These are phyloP conservation scores for Picea sitchensis DNA, from an alignment of 75 land plant genomes.

Conservation along the genomic window DNA sequence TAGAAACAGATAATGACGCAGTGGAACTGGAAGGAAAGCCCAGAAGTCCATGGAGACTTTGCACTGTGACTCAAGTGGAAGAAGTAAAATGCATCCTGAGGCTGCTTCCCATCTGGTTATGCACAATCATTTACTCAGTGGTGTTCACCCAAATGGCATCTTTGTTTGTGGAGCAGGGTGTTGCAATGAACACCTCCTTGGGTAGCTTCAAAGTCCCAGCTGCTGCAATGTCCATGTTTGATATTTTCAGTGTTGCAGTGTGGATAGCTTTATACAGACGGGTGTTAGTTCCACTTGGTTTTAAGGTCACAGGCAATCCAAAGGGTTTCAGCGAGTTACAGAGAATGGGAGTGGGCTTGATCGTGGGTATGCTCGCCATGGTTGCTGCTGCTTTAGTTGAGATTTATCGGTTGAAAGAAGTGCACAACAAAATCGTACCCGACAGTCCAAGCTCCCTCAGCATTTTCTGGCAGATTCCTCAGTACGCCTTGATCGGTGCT, in stretches of 20 bases:
- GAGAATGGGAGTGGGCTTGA: slow-evolving; percentile 63
- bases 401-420: slow-evolving; percentile 35
- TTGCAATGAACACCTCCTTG: slow-evolving; percentile 49
- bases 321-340: slow-evolving; percentile 47
- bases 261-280: slow-evolving; percentile 47
- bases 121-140: slow-evolving; percentile 52
- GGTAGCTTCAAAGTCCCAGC: slow-evolving; percentile 53
- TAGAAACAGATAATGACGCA: slow-evolving; percentile 13
- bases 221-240: slow-evolving; percentile 61
- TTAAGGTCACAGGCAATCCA: slow-evolving; percentile 17
- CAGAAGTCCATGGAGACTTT: slow-evolving; percentile 49
- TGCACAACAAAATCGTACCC: neutral
- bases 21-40: neutral
- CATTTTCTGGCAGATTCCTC: slow-evolving; percentile 36
- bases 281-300: slow-evolving; percentile 31
- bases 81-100: slow-evolving; percentile 60
- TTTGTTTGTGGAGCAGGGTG: slow-evolving; percentile 69
- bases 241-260: slow-evolving; percentile 37
- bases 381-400: slow-evolving; percentile 56
- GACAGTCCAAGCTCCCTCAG: slow-evolving; percentile 15
- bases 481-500: slow-evolving; percentile 26
- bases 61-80: slow-evolving; percentile 66
- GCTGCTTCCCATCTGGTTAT: slow-evolving; percentile 52
- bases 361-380: slow-evolving; percentile 52
- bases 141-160: slow-evolving; percentile 63